Evolutionary conservation across 345 rosid species (phyloP), one percentile per base, ranked within the genome.

Genomic region (Pugionium cornutum): DNA sequence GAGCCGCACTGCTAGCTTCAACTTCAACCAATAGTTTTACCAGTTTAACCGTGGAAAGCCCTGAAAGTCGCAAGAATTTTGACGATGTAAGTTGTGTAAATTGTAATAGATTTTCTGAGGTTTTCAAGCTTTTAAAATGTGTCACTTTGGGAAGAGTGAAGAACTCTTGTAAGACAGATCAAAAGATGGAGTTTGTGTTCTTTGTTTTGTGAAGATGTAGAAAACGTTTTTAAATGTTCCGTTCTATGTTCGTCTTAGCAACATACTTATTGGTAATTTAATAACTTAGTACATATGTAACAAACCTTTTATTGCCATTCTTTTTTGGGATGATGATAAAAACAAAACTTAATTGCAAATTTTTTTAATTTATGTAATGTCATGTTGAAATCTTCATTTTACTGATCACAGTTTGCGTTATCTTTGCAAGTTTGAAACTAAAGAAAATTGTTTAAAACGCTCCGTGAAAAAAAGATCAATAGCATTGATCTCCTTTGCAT

Each of bases 1-100:
- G 86, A 89, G 95, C 72, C 88, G 92, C 30, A 79, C 90, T 3
- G 71, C 88, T 28, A 88, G 95, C 83, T 88, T 89, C 39, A 82
- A 84, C 76, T 83, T 80, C 53, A 64, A 65, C 40, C 54, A 57
- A 35, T 58, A 34, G 27, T 60, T 65, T 66, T 34, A 48, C 64
- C 69, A 73, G 69, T 63, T 75, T 71, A 56, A 50, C 28, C 41
- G 35, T 54, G 44, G 18, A 26, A 50, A 47, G 11, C 37, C 42
- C 18, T 1, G 0, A 30, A 64, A 53, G 4, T 44, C 47, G 42
- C 36, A 11, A 34, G 57, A 9, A 52, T 51, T 29, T 36, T 18
- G 49, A 44, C 7, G 36, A 49, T 62, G 59, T 62, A 74, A 67
- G 47, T 67, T 60, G 73, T 73, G 63, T 66, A 66, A 50, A 60